Conservation (phyloP, 2,329 filamentous ascomycete species). For the Beauveria sp. region DNA sequence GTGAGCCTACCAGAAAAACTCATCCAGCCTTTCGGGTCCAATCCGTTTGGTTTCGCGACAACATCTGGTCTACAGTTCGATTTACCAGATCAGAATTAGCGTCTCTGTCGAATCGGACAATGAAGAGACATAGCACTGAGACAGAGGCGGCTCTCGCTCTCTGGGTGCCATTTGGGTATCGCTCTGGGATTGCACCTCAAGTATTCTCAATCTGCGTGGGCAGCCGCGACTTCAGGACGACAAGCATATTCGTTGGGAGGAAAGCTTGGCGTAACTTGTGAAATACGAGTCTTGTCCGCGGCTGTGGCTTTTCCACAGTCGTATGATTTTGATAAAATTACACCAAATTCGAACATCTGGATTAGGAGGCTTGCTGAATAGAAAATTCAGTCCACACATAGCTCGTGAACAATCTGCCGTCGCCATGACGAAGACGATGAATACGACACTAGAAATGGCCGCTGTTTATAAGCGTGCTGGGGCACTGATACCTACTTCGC, state of each 20-base stretch:
- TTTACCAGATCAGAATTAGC: too few relatives aligned
- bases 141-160: background rate
- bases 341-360: too few relatives aligned
- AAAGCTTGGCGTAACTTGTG: background rate
- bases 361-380: too few relatives aligned
- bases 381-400: too few relatives aligned
- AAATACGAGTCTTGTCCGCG: background rate
- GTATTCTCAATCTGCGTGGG: background rate
- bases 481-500: background rate
- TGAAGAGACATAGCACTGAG: background rate
- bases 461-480: too few relatives aligned
- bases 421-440: too few relatives aligned
- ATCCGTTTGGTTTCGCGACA: background rate
- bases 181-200: background rate
- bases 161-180: background rate
- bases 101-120: background rate
- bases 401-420: too few relatives aligned
- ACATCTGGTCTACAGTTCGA: background rate
- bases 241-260: background rate
- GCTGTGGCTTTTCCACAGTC: background rate
- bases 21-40: background rate
- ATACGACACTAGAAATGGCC: background rate
- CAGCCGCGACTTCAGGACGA: background rate
- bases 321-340: too few relatives aligned
- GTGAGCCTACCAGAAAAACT: too few relatives aligned